A percentile compares a stretch with the other conserved stretches of the same genome.
These are phyloP conservation scores for Dicorynia guianensis DNA, from an alignment of 306 rosid genomes.

Conservation along the genomic window DNA sequence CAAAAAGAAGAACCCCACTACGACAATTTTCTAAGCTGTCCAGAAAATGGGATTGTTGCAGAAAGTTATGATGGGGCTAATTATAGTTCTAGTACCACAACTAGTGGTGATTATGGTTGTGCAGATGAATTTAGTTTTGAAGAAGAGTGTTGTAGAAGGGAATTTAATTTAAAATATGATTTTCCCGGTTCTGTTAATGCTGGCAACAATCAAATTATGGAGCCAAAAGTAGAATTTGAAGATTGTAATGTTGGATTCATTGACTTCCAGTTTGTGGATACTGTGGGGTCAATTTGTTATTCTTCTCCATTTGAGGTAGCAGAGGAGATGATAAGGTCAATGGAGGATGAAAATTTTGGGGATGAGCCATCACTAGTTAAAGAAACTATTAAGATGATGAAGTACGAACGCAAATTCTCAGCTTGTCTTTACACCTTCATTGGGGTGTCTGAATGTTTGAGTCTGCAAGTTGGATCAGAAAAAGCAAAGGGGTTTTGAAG, in stretches of 20 bases:
- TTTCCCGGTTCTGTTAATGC: background rate
- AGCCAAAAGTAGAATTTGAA: conserved; percentile 32
- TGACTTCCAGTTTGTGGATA: conserved; percentile 46
- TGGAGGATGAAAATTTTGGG: conserved; percentile 32
- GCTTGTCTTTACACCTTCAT: conserved; percentile 51
- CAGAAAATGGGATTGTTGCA: conserved; percentile 19
- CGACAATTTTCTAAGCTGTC: conserved; percentile 22
- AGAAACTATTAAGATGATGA: conserved; percentile 53
- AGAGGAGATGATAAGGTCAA: conserved; percentile 48
- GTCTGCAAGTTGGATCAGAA: conserved; percentile 49
- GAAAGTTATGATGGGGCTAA: conserved; percentile 16
- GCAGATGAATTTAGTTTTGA: conserved; percentile 14
- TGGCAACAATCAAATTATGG: background rate
- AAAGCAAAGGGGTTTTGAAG: conserved; percentile 29
- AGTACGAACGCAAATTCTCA: conserved; percentile 51
- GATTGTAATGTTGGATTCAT: conserved; percentile 29
- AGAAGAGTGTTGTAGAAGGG: conserved; percentile 32
- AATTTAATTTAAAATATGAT: conserved; percentile 6
- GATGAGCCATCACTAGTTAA: conserved; percentile 36
- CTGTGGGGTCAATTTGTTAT: conserved; percentile 34
- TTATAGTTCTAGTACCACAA: conserved; percentile 25
- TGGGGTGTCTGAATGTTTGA: conserved; percentile 60
- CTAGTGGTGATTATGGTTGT: conserved; percentile 12
- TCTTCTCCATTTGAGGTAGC: conserved; percentile 47
- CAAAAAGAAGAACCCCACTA: background rate